These are phyloP conservation scores for Alternaria postmessia DNA, from an alignment of 2,329 filamentous ascomycete species.

Conservation along the genomic window DNA sequence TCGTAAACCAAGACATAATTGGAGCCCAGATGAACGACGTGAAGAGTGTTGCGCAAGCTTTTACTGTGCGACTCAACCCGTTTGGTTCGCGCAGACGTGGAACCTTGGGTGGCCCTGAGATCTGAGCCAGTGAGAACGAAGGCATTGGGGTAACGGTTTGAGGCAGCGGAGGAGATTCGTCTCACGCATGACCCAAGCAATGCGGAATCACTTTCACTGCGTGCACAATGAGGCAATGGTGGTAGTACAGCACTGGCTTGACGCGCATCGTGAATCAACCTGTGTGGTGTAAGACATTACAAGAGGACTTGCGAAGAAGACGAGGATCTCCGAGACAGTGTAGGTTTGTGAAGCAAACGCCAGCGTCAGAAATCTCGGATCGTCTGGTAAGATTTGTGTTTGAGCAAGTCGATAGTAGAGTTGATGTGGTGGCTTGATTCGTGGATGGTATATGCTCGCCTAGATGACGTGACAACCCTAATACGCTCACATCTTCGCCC, in stretches of 20 bases:
- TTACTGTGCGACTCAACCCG: not conserved
- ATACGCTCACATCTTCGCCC: constrained; percentile 32
- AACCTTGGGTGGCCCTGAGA: not conserved
- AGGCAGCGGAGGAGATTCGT: not conserved
- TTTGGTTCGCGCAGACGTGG: not conserved
- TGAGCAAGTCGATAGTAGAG: not conserved
- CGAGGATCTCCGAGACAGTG: not conserved
- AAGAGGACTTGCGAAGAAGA: not conserved
- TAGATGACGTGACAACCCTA: not conserved
- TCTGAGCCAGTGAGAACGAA: not conserved
- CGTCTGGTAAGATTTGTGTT: not conserved
- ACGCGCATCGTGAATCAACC: not conserved
- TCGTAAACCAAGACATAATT: not conserved
- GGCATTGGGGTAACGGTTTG: not conserved
- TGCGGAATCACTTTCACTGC: not conserved
- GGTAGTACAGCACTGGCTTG: not conserved
- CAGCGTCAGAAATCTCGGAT: not conserved
- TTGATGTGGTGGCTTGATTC: not conserved
- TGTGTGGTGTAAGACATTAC: not conserved
- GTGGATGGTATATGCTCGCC: not conserved
- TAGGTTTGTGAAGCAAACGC: not conserved
- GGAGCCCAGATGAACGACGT: not conserved
- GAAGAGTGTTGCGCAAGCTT: not conserved
- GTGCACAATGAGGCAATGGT: not conserved
- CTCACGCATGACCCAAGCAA: not conserved